These are phyloP conservation scores for Phylloporus scabripes DNA, from an alignment of 768 basidiomycete species.

Conservation along the genomic window DNA sequence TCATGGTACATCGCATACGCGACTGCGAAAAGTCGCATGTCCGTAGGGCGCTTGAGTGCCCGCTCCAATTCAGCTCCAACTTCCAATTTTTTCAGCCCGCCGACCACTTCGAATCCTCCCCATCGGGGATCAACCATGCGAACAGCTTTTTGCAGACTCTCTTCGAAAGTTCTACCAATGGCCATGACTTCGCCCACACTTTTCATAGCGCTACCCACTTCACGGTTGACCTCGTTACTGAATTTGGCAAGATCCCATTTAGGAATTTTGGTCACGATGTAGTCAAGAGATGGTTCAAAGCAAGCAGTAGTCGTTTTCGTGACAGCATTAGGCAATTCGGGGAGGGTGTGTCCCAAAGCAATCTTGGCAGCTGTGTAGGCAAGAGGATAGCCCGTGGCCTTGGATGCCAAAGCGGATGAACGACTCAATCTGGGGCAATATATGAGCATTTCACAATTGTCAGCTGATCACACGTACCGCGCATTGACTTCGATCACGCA, in stretches of 20 bases:
- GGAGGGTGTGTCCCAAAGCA: constrained; percentile 93
- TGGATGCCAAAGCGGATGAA: constrained; percentile 93
- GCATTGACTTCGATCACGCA: constrained; percentile 99
- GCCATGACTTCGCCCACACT: constrained; percentile 99
- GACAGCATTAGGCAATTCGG: constrained; percentile 96
- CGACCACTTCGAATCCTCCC: constrained; percentile 95
- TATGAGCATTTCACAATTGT: neutral
- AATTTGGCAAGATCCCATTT: constrained; percentile 99
- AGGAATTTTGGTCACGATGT: constrained; percentile 99
- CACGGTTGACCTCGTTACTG: constrained; percentile 86
- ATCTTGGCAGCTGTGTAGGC: constrained; percentile 99
- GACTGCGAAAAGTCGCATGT: constrained; percentile 94
- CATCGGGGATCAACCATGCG: constrained; percentile 96
- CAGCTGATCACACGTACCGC: constrained; percentile 40
- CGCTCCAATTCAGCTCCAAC: constrained; percentile 57
- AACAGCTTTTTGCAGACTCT: constrained; percentile 96
- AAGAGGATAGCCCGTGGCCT: constrained; percentile 97
- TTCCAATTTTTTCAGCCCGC: constrained; percentile 81
- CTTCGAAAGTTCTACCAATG: constrained; percentile 98
- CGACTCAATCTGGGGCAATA: constrained; percentile 54
- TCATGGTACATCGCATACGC: constrained; percentile 97
- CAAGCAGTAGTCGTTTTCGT: constrained; percentile 99
- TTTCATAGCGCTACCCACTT: constrained; percentile 98
- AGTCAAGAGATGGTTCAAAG: constrained; percentile 97
- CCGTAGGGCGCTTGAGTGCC: constrained; percentile 80